phyloP scores from a whole-genome alignment of 495 filamentous ascomycete species.

The Emericellopsis terricola region DNA sequence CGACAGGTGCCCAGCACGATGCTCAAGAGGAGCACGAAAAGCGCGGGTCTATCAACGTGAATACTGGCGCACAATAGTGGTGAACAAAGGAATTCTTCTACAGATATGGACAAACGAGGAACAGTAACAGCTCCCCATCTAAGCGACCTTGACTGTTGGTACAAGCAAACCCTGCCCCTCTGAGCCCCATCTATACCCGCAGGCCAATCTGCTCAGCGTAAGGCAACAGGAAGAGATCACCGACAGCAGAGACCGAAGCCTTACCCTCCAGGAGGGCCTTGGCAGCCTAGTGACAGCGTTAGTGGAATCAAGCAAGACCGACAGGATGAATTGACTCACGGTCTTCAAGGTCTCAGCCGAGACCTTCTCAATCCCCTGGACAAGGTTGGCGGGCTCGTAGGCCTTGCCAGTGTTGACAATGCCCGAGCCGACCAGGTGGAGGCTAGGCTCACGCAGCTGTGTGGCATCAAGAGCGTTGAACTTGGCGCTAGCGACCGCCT shows the following conservation, averaged over 20 bases:
- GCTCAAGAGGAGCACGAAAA: too few species aligned
- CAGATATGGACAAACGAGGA: background rate
- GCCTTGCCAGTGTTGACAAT: conserved; percentile 61
- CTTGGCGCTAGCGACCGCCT: conserved; percentile 83
- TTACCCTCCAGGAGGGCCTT: conserved; percentile 74
- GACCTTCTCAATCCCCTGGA: conserved; percentile 63
- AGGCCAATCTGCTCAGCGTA: conserved; percentile 88
- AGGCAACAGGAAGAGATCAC: conserved; percentile 75
- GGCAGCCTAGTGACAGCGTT: conserved; percentile 39
- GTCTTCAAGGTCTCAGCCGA: conserved; percentile 70
- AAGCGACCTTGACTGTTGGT: conserved; percentile 3
- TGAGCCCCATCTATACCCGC: conserved; percentile 51
- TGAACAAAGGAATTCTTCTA: background rate
- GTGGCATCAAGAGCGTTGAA: conserved; percentile 78
- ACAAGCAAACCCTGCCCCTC: background rate
- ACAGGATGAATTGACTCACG: conserved; percentile 34
- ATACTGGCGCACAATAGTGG: too few species aligned
- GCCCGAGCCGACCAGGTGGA: conserved; percentile 56
- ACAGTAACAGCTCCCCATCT: background rate
- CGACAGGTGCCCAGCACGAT: too few species aligned
- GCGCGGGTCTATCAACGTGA: too few species aligned
- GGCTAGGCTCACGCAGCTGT: conserved; percentile 57
- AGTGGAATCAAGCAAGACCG: conserved; percentile 1
- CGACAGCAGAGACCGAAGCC: conserved; percentile 72
- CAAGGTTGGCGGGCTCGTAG: conserved; percentile 69